Base-by-base conservation (phyloP, 768 basidiomycete species). In the Leccinum subtestaceum region DNA sequence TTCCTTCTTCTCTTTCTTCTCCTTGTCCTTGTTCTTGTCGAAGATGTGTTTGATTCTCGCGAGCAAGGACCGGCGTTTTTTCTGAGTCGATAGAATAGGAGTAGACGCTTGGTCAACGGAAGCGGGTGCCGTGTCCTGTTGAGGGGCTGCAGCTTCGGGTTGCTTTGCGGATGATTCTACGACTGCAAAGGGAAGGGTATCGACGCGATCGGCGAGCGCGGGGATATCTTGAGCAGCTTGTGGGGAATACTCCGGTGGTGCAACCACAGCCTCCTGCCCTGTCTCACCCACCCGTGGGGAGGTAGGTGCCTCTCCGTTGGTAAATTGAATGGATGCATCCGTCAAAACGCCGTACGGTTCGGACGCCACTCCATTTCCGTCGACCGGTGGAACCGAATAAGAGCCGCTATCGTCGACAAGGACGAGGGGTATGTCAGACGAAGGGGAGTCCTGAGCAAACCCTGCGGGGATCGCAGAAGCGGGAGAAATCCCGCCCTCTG, bases 21-120 rank as follows among this genome's bases (percentile, higher is more conserved):
- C 68, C 51, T 81, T 80, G 21, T 73, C 68, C 51, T 81, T 80
- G 21, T 81, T 76, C 64, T 77, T 79, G 56, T 82, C 76, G 36
- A 88, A 87, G 6, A 85, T 65, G 43, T 77, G 67, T 66, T 82
- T 86, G 53, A 78, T 66, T 63, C 78, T 85, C 25, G 79, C 79
- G 54, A 88, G 77, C 31, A 87, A 67, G 15, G 85, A 85, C 6
- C 72, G 67, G 48, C 76, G 75, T 67, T 84, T 86, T 75, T 85
- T 84, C 15, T 68, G 70, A n/a, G 62, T 63, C 9, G 79, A 76
- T 27, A 72, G 62, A 7, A 70, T 67, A 27, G 57, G 12, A 13
- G 71, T 31, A 31, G 66, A 19, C 8, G 23, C 56, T 29, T 25
- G 48, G 25, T 13, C 10, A 11, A 53, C 54, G 23, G 59, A 43